Evolutionary conservation across 345 rosid genomes (phyloP), one percentile per base, ranked within the genome.

Genomic region (Xanthoceras sorbifolium): DNA sequence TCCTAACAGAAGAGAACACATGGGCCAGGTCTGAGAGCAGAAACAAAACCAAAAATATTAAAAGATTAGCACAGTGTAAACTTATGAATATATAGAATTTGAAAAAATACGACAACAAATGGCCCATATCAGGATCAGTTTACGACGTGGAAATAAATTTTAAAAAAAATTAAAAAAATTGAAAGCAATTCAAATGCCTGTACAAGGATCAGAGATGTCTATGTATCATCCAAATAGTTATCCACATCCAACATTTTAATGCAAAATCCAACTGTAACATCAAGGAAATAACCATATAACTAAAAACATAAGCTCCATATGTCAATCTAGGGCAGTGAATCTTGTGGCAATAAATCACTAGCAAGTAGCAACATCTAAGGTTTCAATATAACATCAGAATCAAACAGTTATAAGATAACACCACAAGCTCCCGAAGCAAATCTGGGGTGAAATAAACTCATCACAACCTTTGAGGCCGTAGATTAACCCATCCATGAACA

Each of bases 11-110:
- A 67, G 99, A 89, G 80, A 97, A 92, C 32, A 84, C 97, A 69
- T 94, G 95, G 57, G 90, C 85, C 78, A 97, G 80, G 73, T 97
- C 98, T 97, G 96, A 79, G 77, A 84, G 78, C 67, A 72, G 61
- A 73, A 64, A 79, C 34, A 82, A 50, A 71, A 68, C 63, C 26
- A 71, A 77, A 82, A 50, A 73, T 54, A 74, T 61, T 38, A 38
- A 14, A 5, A 40, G 54, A 18, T 28, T 62, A 22, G 60, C 50
- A 55, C 46, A 50, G 3, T 0, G 23, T 60, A 60, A 3, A 1
- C 6, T 28, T 12, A 57, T 8, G 28, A 36, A 11, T 23, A 22
- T 1, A 26, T 2, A 26, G 0, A 48, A 48, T 18, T 44, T 69
- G 12, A 22, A 72, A 34, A 34, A 9, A 38, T n/a, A 4, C 2